Evolutionary conservation across 1,284 basidiomycete genomes (phyloP).

Genomic region (Trichosporon asahii): DNA sequence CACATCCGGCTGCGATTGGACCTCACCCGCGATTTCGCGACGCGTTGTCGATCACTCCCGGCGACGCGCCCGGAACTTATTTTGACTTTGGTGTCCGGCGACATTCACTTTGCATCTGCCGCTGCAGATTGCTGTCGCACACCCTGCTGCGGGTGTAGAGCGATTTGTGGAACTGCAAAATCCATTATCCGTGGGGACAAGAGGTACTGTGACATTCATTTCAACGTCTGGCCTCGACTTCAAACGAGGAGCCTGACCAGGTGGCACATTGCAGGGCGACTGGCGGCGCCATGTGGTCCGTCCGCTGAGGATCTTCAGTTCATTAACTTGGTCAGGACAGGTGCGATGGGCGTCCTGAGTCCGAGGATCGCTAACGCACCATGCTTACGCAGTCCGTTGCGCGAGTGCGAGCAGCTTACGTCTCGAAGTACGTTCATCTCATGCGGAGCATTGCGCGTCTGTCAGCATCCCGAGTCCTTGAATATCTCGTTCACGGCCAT

Average conservation of each 20-base stretch:
- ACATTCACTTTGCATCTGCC: neutral
- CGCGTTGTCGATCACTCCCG: constrained; percentile 9
- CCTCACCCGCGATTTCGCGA: neutral
- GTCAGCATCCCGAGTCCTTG: neutral
- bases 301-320: neutral
- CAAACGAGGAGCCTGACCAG: neutral
- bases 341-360: neutral
- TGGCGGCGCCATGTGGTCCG: neutral
- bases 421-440: neutral
- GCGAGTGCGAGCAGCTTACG: neutral
- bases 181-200: neutral
- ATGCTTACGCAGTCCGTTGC: neutral
- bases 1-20: neutral
- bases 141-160: neutral
- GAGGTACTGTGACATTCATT: neutral
- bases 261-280: neutral
- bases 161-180: neutral
- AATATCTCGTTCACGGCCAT: neutral
- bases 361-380: neutral
- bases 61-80: constrained; percentile 5
- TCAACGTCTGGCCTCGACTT: neutral
- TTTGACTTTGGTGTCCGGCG: neutral
- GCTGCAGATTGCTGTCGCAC: neutral
- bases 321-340: neutral
- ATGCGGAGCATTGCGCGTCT: neutral